Percentiles rank a stretch among this genome's conserved stretches.
These are phyloP conservation scores for Globisporangium spinosum DNA, from an alignment of 352 stramenopile species.

Conservation along the genomic window DNA sequence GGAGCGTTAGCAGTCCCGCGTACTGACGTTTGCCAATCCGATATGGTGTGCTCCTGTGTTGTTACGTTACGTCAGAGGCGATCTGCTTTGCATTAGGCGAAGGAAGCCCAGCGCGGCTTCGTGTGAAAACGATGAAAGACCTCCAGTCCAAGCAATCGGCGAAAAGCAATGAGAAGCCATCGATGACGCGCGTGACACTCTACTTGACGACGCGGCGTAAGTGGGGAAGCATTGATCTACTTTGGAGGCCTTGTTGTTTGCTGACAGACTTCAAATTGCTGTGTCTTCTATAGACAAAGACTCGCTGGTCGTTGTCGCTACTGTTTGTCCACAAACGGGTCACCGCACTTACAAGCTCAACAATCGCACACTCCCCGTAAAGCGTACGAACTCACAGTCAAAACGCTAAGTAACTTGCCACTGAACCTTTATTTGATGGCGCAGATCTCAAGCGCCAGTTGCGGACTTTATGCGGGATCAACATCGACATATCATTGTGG, in stretches of 20 bases:
- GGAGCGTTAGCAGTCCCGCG: no score
- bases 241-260: neutral
- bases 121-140: conserved; percentile 31
- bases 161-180: conserved; percentile 15
- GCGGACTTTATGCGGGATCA: conserved; percentile 34
- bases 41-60: neutral
- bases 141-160: conserved; percentile 21
- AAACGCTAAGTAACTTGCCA: neutral
- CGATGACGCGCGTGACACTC: conserved; percentile 27
- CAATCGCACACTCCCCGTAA: conserved; percentile 33
- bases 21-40: neutral
- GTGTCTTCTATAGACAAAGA: conserved; percentile 9
- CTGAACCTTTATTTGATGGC: neutral
- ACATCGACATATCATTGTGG: conserved; percentile 41
- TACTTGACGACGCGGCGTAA: conserved; percentile 25
- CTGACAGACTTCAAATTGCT: neutral
- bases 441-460: conserved; percentile 42
- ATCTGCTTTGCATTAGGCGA: conserved; percentile 48
- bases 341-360: conserved; percentile 37
- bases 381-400: conserved; percentile 17
- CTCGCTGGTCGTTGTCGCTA: conserved; percentile 21
- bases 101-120: conserved; percentile 24
- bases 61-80: conserved; percentile 22
- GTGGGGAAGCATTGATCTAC: neutral
- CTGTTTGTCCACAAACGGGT: conserved; percentile 25